Evolutionary conservation across 805 yeast genomes (phyloP), one percentile per base, ranked within the genome.

Genomic region (Saccharomycopsis sp.): DNA sequence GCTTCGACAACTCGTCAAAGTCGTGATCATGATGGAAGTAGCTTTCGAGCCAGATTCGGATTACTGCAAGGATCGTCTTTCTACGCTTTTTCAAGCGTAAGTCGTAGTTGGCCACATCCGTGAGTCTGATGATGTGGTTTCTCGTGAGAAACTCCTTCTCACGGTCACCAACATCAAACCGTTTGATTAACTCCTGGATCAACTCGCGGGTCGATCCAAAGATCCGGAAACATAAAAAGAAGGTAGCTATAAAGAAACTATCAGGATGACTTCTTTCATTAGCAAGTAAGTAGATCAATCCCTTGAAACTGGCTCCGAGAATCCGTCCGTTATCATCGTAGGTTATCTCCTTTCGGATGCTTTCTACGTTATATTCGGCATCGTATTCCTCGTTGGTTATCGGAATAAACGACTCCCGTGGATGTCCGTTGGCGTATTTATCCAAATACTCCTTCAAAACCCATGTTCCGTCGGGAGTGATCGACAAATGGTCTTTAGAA

Each of bases 1-100:
- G 72, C 0, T 89, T 85, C 12, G 94, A 82, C 52, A 91, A 72
- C 47, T 85, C 73, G 24, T 70, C 72, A 61, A 79, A 80, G 69
- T 91, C 96, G 19, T 66, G 67, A 50, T 78, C 76, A 53, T 80
- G 81, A 62, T 84, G 82, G 97, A 97, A 93, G 68, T 87, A 91
- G 55, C 94, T 85, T 70, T 90, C 96, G 70, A 93, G 73, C 99
- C 99, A 93, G 41, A 82, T 74, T 68, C 84, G 87, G 67, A 91
- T 81, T 69, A 86, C 77, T 63, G 80, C 82, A 64, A 86, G 82
- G 47, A 90, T 83, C 53, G 86, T 71, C 61, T 83, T 81, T 67
- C 93, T 75, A 68, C 94, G 78, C 62, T 78, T 84, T 65, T 80
- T 83, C 47, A 82, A 63, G 63, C 78, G 73, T 19, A 79, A 73